Percentiles rank a stretch among this genome's conserved stretches.
Evolutionary conservation across 2,329 filamentous ascomycete species (phyloP).

Genomic region (Botryotinia narcissicola): DNA sequence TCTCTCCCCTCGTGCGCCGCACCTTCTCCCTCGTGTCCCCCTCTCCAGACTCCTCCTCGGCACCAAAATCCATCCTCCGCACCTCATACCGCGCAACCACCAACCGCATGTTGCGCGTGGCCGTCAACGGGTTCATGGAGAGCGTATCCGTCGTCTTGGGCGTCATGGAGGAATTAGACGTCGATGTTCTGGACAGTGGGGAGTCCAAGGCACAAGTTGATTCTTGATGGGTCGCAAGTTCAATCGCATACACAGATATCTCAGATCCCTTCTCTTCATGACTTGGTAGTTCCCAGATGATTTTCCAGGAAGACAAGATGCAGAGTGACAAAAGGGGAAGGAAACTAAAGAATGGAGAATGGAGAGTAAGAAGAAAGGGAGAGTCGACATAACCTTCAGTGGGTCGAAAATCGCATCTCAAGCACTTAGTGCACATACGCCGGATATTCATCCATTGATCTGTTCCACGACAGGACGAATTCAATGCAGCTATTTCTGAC

Average conservation of each 20-base stretch:
- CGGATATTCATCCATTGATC: neutral
- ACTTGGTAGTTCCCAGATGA: neutral
- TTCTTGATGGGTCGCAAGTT: neutral
- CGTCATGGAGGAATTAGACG: constrained; percentile 87
- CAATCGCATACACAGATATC: neutral
- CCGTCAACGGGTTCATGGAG: constrained; percentile 95
- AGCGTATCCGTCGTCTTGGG: constrained; percentile 79
- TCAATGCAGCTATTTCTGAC: neutral
- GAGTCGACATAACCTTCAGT: neutral
- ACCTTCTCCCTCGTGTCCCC: constrained; percentile 57
- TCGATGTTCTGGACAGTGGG: constrained; percentile 64
- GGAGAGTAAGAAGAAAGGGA: neutral
- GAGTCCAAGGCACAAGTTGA: neutral
- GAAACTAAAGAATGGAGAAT: neutral
- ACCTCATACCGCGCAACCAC: constrained; percentile 75
- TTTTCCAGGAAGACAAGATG: neutral
- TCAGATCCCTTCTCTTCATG: neutral
- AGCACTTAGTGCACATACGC: neutral
- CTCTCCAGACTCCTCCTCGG: neutral
- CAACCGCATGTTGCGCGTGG: constrained; percentile 93
- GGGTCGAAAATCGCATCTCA: neutral
- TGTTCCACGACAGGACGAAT: neutral
- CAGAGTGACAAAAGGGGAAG: neutral
- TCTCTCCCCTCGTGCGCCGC: constrained; percentile 79
- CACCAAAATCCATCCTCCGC: constrained; percentile 10